These are phyloP conservation scores for Prunus armeniaca DNA, from an alignment of 306 rosid genomes.

Conservation along the genomic window DNA sequence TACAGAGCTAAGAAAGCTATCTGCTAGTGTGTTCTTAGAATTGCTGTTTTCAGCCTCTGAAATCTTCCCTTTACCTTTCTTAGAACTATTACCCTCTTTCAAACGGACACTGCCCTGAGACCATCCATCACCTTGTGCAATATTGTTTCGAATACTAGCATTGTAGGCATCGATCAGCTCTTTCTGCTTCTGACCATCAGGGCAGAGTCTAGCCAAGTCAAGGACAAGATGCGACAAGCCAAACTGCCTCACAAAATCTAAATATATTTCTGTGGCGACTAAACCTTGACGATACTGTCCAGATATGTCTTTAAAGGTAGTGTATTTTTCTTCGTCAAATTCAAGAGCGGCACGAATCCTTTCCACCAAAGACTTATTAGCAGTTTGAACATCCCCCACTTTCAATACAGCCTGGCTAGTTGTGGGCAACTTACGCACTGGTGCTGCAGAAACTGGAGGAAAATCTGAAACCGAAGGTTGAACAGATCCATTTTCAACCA, in stretches of 20 bases:
- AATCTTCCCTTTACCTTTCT: conserved; percentile 73
- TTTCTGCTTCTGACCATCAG: conserved; percentile 70
- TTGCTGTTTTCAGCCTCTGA: conserved; percentile 36
- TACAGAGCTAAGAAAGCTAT: conserved; percentile 59
- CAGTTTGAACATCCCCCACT: conserved; percentile 66
- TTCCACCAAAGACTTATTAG: conserved; percentile 87
- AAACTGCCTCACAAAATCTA: conserved; percentile 73
- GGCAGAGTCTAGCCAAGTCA: conserved; percentile 84
- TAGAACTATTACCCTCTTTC: conserved; percentile 47
- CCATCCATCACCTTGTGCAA: conserved; percentile 38
- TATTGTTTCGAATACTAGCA: conserved; percentile 43
- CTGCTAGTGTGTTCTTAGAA: conserved; percentile 48
- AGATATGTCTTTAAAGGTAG: conserved; percentile 71
- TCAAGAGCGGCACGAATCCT: conserved; percentile 81
- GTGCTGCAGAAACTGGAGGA: conserved; percentile 80
- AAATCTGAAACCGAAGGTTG: conserved; percentile 63
- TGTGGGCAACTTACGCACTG: conserved; percentile 43
- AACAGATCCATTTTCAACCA: conserved; percentile 44
- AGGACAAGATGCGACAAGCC: conserved; percentile 82
- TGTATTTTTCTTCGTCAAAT: conserved; percentile 68
- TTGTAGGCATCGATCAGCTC: conserved; percentile 69
- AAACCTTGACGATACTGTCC: conserved; percentile 82
- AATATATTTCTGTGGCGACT: conserved; percentile 57
- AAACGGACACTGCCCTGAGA: conserved; percentile 18
- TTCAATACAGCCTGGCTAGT: conserved; percentile 46